phyloP scores from a whole-genome alignment of 2,329 filamentous ascomycete species.

The Aspergillus sp. region DNA sequence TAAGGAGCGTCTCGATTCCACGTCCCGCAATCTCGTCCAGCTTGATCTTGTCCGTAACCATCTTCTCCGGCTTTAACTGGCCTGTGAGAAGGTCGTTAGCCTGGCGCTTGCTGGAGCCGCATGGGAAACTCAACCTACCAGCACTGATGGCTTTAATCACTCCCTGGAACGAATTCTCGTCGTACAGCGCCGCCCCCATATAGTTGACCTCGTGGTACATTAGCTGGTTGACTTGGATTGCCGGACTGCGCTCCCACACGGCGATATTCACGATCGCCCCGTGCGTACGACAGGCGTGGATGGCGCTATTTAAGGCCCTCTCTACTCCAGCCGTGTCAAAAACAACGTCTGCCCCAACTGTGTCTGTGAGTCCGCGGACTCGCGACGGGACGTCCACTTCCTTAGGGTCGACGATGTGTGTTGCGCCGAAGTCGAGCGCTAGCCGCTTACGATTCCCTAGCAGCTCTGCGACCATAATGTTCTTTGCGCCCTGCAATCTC shows the following conservation, averaged over 20 bases:
- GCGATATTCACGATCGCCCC: constrained; percentile 57
- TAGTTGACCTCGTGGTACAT: constrained; percentile 47
- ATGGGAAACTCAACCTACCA: no score
- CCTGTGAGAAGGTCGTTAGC: no score
- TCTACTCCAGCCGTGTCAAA: constrained; percentile 56
- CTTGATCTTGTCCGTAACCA: constrained; percentile 53
- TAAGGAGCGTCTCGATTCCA: constrained; percentile 48
- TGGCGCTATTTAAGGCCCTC: constrained; percentile 39
- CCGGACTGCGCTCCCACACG: constrained; percentile 50
- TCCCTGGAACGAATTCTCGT: constrained; percentile 45
- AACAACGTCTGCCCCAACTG: constrained; percentile 46
- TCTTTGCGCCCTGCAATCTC: constrained; percentile 42
- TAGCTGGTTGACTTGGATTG: constrained; percentile 46
- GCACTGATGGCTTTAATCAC: constrained; percentile 45
- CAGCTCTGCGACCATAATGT: constrained; percentile 51
- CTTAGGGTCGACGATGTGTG: constrained; percentile 45
- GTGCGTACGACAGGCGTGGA: constrained; percentile 41
- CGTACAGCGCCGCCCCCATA: constrained; percentile 41
- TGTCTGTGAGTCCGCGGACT: constrained; percentile 39
- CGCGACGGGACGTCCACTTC: constrained; percentile 38
- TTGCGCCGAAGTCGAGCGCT: constrained; percentile 47
- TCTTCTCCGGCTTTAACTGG: constrained; percentile 43
- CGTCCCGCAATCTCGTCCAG: constrained; percentile 49
- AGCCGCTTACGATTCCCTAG: constrained; percentile 43
- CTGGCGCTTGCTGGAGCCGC: no score